A percentile compares a stretch with the other conserved stretches of the same genome.
These are phyloP conservation scores for Cryptococcus sp. DNA, from an alignment of 1,284 basidiomycete species.

Conservation along the genomic window DNA sequence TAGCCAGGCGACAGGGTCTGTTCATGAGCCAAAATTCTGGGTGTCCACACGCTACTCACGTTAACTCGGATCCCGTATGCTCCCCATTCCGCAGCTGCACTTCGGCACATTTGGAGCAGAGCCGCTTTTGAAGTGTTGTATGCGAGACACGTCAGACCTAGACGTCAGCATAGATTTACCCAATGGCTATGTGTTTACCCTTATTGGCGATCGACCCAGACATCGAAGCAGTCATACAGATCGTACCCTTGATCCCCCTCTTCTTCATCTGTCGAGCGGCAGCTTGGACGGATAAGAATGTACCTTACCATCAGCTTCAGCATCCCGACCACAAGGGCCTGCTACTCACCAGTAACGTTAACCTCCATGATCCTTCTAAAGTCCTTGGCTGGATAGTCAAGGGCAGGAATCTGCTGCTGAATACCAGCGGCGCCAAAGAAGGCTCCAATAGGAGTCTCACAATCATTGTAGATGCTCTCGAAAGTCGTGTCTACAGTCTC, in stretches of 20 bases:
- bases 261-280: slow-evolving; percentile 70
- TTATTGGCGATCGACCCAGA: slow-evolving; percentile 78
- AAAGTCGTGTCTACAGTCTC: slow-evolving; percentile 52
- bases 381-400: slow-evolving; percentile 65
- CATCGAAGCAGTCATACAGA: slow-evolving; percentile 78
- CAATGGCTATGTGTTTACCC: slow-evolving; percentile 1
- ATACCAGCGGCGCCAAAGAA: slow-evolving; percentile 73
- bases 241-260: slow-evolving; percentile 66
- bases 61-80: slow-evolving; percentile 61
- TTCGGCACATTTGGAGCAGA: slow-evolving; percentile 46
- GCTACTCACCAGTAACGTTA: slow-evolving; percentile 52
- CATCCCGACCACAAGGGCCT: neutral
- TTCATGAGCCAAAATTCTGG: neutral
- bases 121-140: slow-evolving; percentile 18
- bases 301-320: slow-evolving; percentile 52
- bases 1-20: slow-evolving; percentile 18
- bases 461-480: slow-evolving; percentile 61
- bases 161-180: neutral
- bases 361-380: slow-evolving; percentile 68
- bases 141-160: slow-evolving; percentile 49
- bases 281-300: slow-evolving; percentile 73
- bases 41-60: slow-evolving; percentile 12
- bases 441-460: slow-evolving; percentile 34
- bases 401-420: slow-evolving; percentile 58
- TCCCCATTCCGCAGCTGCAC: slow-evolving; percentile 77